Percentiles rank a stretch among this genome's conserved stretches.
Evolutionary conservation across 31 red algal genomes (phyloP).

Genomic region (Porphyra umbilicalis): DNA sequence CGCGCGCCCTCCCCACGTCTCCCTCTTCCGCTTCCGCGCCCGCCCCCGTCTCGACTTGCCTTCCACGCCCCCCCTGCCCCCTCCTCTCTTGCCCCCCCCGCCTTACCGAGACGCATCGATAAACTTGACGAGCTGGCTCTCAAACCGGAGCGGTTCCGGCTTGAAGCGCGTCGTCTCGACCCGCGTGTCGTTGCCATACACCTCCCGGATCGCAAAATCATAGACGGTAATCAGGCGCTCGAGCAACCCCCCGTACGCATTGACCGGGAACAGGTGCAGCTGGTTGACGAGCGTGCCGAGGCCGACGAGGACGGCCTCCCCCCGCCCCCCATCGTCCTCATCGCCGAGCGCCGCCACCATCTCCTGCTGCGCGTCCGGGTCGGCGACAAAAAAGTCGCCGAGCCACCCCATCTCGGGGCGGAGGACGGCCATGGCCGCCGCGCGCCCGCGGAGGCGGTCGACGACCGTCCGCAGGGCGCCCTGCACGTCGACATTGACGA

Average conservation of each 20-base stretch:
- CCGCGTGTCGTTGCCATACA: neutral
- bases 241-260: neutral
- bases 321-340: neutral
- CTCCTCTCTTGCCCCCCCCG: no score
- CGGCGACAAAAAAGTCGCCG: neutral
- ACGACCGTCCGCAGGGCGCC: neutral
- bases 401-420: neutral
- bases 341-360: neutral
- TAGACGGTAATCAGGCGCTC: neutral
- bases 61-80: no score
- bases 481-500: conserved; percentile 61
- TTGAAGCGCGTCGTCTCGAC: neutral
- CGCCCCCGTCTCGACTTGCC: no score
- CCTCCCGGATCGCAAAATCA: neutral
- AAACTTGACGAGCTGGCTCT: neutral
- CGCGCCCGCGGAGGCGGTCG: neutral
- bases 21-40: no score
- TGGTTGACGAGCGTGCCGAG: neutral
- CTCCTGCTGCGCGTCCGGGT: neutral
- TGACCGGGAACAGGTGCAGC: neutral
- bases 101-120: neutral
- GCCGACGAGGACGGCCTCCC: neutral
- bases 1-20: no score
- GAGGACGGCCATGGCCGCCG: neutral
- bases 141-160: neutral